phyloP scores from a whole-genome alignment of 805 yeast species.

The Candida schatavii region DNA sequence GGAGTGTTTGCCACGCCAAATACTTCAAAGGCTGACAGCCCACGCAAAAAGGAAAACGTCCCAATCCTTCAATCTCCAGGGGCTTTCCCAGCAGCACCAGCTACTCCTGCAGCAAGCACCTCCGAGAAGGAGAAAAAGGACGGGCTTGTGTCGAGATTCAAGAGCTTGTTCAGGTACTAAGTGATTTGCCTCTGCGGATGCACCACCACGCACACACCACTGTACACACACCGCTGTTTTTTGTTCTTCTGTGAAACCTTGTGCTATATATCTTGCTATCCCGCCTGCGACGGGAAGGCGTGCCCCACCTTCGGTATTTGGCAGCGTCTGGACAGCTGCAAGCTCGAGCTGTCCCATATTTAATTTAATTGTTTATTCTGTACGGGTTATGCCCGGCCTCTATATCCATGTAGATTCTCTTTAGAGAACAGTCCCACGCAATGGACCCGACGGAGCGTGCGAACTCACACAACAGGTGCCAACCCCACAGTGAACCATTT shows the following conservation, averaged over 20 bases:
- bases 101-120: neutral
- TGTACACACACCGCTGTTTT: neutral
- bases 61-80: conserved; percentile 20
- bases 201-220: neutral
- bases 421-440: too few species aligned
- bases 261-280: neutral
- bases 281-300: too few species aligned
- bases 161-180: conserved; percentile 29
- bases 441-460: too few species aligned
- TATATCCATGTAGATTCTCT: too few species aligned
- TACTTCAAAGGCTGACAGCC: conserved; percentile 1
- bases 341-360: too few species aligned
- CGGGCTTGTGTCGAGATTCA: conserved; percentile 28
- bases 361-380: too few species aligned
- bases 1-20: conserved; percentile 8
- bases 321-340: too few species aligned
- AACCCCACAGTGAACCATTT: too few species aligned
- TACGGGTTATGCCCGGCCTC: too few species aligned
- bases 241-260: neutral
- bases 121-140: conserved; percentile 16
- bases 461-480: too few species aligned
- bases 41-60: conserved; percentile 4
- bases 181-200: too few species aligned
- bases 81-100: conserved; percentile 13
- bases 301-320: too few species aligned